phyloP scores from a whole-genome alignment of 2,329 filamentous ascomycete genomes.

The Penicillium sp. region DNA sequence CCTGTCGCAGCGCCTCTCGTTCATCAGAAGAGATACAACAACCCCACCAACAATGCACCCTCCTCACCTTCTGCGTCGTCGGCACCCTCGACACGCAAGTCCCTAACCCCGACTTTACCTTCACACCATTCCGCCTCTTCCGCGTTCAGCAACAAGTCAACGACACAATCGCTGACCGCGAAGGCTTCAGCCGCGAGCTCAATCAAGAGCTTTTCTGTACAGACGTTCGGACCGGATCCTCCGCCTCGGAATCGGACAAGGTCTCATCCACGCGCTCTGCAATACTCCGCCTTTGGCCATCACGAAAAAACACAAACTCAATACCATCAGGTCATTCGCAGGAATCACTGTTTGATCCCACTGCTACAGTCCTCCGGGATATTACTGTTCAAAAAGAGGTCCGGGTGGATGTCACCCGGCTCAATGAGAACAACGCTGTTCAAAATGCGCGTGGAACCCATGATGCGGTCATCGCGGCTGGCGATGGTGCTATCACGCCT shows the following conservation, averaged over 20 bases:
- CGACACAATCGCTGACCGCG: slow-evolving; percentile 58
- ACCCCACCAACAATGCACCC: slow-evolving; percentile 42
- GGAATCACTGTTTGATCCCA: slow-evolving; percentile 26
- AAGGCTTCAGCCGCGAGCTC: slow-evolving; percentile 63
- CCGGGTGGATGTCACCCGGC: slow-evolving; percentile 54
- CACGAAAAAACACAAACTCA: slow-evolving; percentile 8
- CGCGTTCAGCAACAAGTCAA: slow-evolving; percentile 68
- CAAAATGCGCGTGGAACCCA: slow-evolving; percentile 24
- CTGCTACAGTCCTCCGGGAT: slow-evolving; percentile 50
- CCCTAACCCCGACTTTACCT: slow-evolving; percentile 58
- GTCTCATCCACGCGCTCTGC: slow-evolving; percentile 24
- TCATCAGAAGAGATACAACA: slow-evolving; percentile 36
- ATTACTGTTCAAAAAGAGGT: slow-evolving; percentile 68
- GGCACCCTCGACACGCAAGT: slow-evolving; percentile 64
- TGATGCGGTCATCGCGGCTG: slow-evolving; percentile 31
- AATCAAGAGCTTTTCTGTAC: slow-evolving; percentile 63
- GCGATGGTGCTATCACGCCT: slow-evolving; percentile 26
- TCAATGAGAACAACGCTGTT: slow-evolving; percentile 24
- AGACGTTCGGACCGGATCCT: slow-evolving; percentile 30
- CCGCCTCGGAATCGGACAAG: slow-evolving; percentile 28
- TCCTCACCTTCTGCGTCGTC: slow-evolving; percentile 62
- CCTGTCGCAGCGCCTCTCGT: slow-evolving; percentile 33
- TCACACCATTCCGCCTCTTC: slow-evolving; percentile 68
- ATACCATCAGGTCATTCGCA: slow-evolving; percentile 18
- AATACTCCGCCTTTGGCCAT: slow-evolving; percentile 28